phyloP scores from a whole-genome alignment of 1,284 basidiomycete genomes.

The Malassezia cuniculi region DNA sequence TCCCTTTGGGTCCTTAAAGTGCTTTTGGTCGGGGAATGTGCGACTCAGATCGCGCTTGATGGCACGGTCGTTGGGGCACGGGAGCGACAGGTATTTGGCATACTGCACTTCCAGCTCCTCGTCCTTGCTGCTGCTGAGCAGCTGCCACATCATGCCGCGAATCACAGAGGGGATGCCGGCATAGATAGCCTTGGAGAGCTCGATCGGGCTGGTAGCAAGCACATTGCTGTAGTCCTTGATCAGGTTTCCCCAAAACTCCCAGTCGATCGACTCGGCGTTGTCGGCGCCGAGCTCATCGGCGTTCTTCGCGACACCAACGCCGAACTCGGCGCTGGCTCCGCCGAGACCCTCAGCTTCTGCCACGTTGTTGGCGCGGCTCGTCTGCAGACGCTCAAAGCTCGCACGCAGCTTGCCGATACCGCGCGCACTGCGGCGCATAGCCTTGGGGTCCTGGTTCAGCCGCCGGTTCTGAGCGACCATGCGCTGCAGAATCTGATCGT shows the following conservation, averaged over 20 bases:
- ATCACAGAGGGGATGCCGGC: slow-evolving; percentile 71
- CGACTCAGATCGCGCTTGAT: slow-evolving; percentile 75
- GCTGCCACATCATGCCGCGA: slow-evolving; percentile 93
- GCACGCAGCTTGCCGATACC: slow-evolving; percentile 34
- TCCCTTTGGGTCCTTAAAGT: slow-evolving; percentile 72
- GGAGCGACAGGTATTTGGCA: slow-evolving; percentile 63
- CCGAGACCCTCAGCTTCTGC: slow-evolving; percentile 7
- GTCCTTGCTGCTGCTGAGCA: slow-evolving; percentile 84
- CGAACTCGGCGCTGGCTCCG: slow-evolving; percentile 11
- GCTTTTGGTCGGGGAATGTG: slow-evolving; percentile 95
- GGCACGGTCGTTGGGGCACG: slow-evolving; percentile 78
- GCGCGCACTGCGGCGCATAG: slow-evolving; percentile 29
- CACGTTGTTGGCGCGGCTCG: slow-evolving; percentile 9
- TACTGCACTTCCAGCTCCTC: slow-evolving; percentile 73
- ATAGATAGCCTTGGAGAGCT: slow-evolving; percentile 78
- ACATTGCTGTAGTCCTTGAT: slow-evolving; percentile 48
- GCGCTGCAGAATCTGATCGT: slow-evolving; percentile 28
- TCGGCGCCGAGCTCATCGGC: slow-evolving; percentile 16
- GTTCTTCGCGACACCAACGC: slow-evolving; percentile 1
- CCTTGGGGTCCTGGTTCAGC: slow-evolving; percentile 29
- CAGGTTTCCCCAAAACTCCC: slow-evolving; percentile 91
- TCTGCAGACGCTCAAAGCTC: slow-evolving; percentile 34
- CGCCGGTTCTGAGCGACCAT: slow-evolving; percentile 29
- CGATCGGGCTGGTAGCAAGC: slow-evolving; percentile 39
- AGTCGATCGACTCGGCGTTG: slow-evolving; percentile 39